These are phyloP conservation scores for Emmonsia crescens DNA, from an alignment of 2,329 filamentous ascomycete genomes.

Conservation along the genomic window DNA sequence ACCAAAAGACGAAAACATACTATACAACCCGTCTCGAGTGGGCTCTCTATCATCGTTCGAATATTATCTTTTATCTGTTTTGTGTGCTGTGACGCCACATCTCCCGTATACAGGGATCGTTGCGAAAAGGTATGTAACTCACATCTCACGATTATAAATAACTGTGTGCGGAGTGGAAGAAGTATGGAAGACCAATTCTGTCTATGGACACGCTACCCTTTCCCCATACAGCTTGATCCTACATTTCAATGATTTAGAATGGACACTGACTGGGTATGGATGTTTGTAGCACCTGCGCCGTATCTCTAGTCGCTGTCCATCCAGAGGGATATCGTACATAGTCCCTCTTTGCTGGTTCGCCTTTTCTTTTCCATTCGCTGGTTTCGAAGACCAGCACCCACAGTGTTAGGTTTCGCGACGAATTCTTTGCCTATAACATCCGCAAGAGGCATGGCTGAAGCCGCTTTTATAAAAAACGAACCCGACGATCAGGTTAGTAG, in stretches of 20 bases:
- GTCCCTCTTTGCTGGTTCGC: background rate
- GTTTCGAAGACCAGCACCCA: slow-evolving; percentile 1
- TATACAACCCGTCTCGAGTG: background rate
- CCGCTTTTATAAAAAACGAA: slow-evolving; percentile 58
- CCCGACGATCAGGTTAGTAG: slow-evolving; percentile 52
- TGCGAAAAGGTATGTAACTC: background rate
- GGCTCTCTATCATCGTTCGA: background rate
- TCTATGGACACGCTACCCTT: background rate
- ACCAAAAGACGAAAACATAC: background rate
- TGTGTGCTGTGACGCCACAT: background rate
- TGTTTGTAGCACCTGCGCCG: background rate
- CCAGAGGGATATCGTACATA: background rate
- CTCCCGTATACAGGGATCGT: background rate
- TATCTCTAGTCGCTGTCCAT: background rate
- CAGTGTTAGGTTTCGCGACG: slow-evolving; percentile 1
- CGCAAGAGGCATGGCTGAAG: slow-evolving; percentile 29
- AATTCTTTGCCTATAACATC: background rate
- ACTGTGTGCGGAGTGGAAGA: background rate
- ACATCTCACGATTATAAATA: background rate
- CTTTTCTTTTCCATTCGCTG: background rate
- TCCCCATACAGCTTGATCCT: background rate
- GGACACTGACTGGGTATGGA: background rate
- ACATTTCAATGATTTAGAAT: background rate
- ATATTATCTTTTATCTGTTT: background rate
- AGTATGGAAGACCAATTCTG: background rate